These are phyloP conservation scores for Nakazawaea laoshanensis DNA, from an alignment of 805 yeast species.

Conservation along the genomic window DNA sequence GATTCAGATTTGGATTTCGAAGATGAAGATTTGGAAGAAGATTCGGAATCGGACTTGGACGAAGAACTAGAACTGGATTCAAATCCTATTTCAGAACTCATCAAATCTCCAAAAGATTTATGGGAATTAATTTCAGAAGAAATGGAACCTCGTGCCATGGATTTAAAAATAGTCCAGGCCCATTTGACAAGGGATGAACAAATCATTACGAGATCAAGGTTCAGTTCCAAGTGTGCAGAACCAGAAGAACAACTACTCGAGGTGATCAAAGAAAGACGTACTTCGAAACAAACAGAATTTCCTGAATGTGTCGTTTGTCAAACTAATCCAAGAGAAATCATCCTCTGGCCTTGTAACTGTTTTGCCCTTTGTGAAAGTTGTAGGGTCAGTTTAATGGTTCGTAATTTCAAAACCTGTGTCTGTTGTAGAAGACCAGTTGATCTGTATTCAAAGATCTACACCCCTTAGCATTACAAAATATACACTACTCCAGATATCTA, in stretches of 20 bases:
- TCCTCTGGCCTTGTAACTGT: conserved; percentile 92
- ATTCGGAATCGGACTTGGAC: too few relatives aligned
- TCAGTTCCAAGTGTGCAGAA: conserved; percentile 16
- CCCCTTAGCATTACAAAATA: conserved; percentile 32
- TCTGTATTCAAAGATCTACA: conserved; percentile 50
- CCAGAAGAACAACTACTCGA: conserved; percentile 16
- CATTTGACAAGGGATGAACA: conserved; percentile 8
- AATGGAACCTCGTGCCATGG: too few relatives aligned
- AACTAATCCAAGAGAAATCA: conserved; percentile 60
- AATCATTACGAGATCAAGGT: conserved; percentile 20
- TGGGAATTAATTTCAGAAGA: too few relatives aligned
- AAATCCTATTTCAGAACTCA: too few relatives aligned
- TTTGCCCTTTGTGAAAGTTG: conserved; percentile 84
- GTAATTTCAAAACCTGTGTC: conserved; percentile 73
- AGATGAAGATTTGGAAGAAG: too few relatives aligned
- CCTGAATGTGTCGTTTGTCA: conserved; percentile 77
- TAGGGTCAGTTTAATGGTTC: conserved; percentile 59
- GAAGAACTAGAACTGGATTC: too few relatives aligned
- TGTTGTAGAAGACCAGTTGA: conserved; percentile 75
- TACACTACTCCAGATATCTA: conserved; percentile 22
- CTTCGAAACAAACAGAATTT: conserved; percentile 24
- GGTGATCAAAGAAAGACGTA: conserved; percentile 17
- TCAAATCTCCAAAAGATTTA: too few relatives aligned
- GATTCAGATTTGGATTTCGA: too few relatives aligned
- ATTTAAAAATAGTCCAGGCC: conserved; percentile 10